Evolutionary conservation across 441 rosid genomes (phyloP).

Genomic region (Pelargonium citronellum): DNA sequence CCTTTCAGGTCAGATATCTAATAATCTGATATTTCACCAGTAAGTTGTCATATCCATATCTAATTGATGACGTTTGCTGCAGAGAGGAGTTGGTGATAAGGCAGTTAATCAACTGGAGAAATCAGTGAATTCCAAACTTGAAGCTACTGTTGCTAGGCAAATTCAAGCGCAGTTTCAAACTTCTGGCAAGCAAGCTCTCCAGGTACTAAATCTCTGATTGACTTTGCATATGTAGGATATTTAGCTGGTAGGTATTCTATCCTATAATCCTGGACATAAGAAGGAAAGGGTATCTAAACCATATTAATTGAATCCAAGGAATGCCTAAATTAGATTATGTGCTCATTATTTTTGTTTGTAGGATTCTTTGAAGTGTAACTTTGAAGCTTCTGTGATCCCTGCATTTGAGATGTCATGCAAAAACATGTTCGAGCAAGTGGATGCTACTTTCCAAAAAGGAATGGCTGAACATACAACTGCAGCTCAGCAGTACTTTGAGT

Average conservation of each 20-base stretch:
- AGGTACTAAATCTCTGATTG: conserved; percentile 34
- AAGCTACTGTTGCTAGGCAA: conserved; percentile 52
- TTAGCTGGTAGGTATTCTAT: background rate
- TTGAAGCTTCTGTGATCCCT: conserved; percentile 56
- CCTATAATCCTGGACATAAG: background rate
- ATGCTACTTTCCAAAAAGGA: conserved; percentile 58
- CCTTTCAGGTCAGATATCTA: conserved; percentile 69
- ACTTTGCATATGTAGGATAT: background rate
- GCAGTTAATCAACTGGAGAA: conserved; percentile 59
- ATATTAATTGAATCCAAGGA: conserved; percentile 10
- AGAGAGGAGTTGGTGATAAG: conserved; percentile 65
- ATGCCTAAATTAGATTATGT: conserved; percentile 17
- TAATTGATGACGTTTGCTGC: conserved; percentile 30
- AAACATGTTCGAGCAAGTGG: conserved; percentile 63
- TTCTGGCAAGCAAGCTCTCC: conserved; percentile 62
- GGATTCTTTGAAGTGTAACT: conserved; percentile 49
- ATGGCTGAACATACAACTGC: conserved; percentile 52
- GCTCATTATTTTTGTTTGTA: conserved; percentile 17
- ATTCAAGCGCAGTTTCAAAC: conserved; percentile 65
- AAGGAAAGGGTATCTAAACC: background rate
- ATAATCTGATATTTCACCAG: conserved; percentile 19
- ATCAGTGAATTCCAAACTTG: conserved; percentile 50
- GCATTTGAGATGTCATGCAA: conserved; percentile 63
- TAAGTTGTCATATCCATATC: conserved; percentile 12
- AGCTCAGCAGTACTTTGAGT: conserved; percentile 48